Evolutionary conservation across 164 flowering plant genomes (phyloP), one percentile per base, ranked within the genome.

Genomic region (Nymphaea thermarum): DNA sequence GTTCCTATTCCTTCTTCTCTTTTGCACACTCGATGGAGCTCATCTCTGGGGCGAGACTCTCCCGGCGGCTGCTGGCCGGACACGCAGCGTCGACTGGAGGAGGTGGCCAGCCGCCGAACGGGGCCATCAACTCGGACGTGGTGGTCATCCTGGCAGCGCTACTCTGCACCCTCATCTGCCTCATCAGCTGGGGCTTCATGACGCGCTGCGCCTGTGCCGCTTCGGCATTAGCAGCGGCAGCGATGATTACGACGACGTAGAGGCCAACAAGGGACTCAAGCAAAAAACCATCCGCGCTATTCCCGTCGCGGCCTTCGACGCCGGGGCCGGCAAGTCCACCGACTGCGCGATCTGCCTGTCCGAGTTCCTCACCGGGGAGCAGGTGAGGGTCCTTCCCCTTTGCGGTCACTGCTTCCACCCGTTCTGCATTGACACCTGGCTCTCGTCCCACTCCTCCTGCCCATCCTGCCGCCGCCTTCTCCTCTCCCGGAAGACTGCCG

Each of bases 351-450:
- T 93, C 67, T 93, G 98, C 77, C 73, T 94, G 66, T 47, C 92
- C 43, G 98, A 94, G 67, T 91, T 86, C 78, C 75, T 68, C 36
- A 74, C 71, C 43, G 98, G 98, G 0, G 96, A 94, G 43, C 91
- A 84, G 66, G 73, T 94, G 63, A 77, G 97, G 2, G 79, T 85
- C 15, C 73, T 94, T 64, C 97, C 95, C 44, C 91, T 83, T 82
- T 94, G 98, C 74, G 86, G 83, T 11, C 98, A 94, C 67, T 84
- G 81, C 6, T 94, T 91, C 74, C 98, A 94, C 72, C 88, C 84
- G 44, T 77, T 76, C 4, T 92, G 98, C 74, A 81, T 92, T 66
- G 98, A 90, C 76, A 81, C 76, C 66, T 90, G 97, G 97, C 84
- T 90, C 36, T 25, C 36, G 36, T 25, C 36, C 36, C 36, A 25